Percentiles rank a stretch among this genome's conserved stretches.
Evolutionary conservation across 164 flowering plant genomes (phyloP).

Genomic region (Hamamelis virginiana): DNA sequence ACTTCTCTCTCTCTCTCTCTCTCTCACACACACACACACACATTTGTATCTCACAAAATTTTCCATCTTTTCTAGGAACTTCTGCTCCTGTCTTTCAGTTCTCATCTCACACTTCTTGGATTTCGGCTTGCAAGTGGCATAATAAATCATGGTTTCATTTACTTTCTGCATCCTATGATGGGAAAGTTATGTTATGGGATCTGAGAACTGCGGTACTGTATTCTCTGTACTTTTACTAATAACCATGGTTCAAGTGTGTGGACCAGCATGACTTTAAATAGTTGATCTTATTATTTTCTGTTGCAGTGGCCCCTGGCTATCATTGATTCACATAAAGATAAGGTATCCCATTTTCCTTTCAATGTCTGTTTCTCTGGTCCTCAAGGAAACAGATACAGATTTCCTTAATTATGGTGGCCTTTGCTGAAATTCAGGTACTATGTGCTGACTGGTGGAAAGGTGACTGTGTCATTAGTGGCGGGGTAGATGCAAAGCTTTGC

Average conservation of each 20-base stretch:
- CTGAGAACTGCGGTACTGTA: conserved; percentile 81
- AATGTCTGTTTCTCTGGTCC: neutral
- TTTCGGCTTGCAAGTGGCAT: conserved; percentile 97
- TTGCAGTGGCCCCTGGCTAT: conserved; percentile 86
- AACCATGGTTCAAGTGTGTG: neutral
- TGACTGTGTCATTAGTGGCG: conserved; percentile 82
- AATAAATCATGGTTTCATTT: conserved; percentile 74
- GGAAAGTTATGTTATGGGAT: conserved; percentile 98
- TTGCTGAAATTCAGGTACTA: conserved; percentile 56
- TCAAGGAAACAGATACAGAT: neutral
- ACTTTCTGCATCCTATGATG: conserved; percentile 87
- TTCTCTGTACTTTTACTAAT: neutral
- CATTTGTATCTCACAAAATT: neutral
- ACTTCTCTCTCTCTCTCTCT: conserved; percentile 7
- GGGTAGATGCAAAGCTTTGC: conserved; percentile 79
- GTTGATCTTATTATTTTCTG: conserved; percentile 4
- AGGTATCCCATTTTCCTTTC: conserved; percentile 43
- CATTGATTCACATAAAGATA: conserved; percentile 78
- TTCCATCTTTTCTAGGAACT: conserved; percentile 49
- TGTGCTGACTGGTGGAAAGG: conserved; percentile 98
- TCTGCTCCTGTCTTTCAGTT: conserved; percentile 80
- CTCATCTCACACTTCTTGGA: conserved; percentile 83
- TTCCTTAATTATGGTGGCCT: neutral
- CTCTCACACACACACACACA: conserved; percentile 1
- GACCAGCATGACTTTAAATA: neutral